Evolutionary conservation across 441 rosid genomes (phyloP), one percentile per base, ranked within the genome.

Genomic region (Jatropha multifida): DNA sequence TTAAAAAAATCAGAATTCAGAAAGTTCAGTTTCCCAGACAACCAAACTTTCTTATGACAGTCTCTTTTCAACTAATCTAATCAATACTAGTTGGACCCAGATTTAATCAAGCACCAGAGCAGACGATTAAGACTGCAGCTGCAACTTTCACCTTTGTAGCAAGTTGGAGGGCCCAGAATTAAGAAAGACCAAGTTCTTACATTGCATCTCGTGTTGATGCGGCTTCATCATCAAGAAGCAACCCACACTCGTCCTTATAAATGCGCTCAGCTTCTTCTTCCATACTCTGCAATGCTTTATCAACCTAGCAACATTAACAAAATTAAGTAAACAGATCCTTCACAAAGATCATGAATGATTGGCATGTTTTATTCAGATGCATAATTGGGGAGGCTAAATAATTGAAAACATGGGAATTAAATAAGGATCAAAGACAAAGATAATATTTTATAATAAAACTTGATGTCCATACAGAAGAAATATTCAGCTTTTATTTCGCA

Each of bases 171-270:
- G 46, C 41, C 71, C 11, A 69, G 70, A 73, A 42, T 14, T 12
- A 69, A 68, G 32, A 40, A 65, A 56, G 73, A 78, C 56, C 10
- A 7, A 74, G 75, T 78, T 81, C 96, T 89, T 82, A 96, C 98
- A 96, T 93, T 75, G 97, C 97, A 89, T 96, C 99, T 82, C 99
- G 89, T 27, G 94, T 90, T 69, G 97, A 90, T 68, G 98, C 98
- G 69, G 98, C 97, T 82, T 93, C 99, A 78, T 96, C 99, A 65
- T 92, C 94, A 44, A 96, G 89, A 80, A 93, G 92, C 70, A 88
- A 74, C 61, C 87, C 90, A 23, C 78, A 85, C 85, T 96, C 98
- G 64, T 93, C 97, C 86, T 93, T 96, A 82, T 87, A 96, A 68
- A 91, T 92, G 56, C 89, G 90, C 81, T 96, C 97, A 79, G 98